Evolutionary conservation across 2,329 filamentous ascomycete genomes (phyloP).

Genomic region (Fusarium gaditjirri): DNA sequence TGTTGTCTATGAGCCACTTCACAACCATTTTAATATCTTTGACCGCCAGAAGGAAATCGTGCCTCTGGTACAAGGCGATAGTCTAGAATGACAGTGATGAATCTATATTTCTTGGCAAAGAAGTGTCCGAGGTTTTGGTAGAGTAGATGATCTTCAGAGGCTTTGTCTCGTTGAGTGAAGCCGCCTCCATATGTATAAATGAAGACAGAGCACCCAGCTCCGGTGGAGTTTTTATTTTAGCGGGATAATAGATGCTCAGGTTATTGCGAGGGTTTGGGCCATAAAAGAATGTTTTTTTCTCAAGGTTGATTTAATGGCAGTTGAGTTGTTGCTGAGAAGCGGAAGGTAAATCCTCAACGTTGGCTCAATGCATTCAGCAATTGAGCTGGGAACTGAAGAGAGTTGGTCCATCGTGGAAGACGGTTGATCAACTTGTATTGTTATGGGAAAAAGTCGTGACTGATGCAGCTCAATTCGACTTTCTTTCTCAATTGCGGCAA

Average conservation of each 20-base stretch:
- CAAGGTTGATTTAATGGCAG: not conserved
- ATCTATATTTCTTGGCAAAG: not conserved
- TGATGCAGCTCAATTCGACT: fast-evolving
- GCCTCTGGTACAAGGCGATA: not conserved
- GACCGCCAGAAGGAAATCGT: not conserved
- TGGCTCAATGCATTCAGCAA: not conserved
- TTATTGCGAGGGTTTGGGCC: not conserved
- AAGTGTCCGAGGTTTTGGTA: not conserved
- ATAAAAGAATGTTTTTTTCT: not conserved
- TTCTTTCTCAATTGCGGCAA: fast-evolving
- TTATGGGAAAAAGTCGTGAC: not conserved
- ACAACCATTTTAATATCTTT: not conserved
- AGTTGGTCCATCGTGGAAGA: not conserved
- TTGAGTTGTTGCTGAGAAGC: not conserved
- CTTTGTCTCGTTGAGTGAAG: not conserved
- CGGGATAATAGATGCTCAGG: not conserved
- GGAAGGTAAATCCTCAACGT: not conserved
- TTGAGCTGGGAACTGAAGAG: not conserved
- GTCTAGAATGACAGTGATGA: not conserved
- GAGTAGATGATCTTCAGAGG: not conserved
- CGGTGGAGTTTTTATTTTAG: not conserved
- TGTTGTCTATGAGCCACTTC: not conserved
- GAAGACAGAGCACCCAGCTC: not conserved
- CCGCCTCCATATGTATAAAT: not conserved
- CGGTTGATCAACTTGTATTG: not conserved